Conservation (phyloP, 208 protist genomes). For the Leishmania arabica region DNA sequence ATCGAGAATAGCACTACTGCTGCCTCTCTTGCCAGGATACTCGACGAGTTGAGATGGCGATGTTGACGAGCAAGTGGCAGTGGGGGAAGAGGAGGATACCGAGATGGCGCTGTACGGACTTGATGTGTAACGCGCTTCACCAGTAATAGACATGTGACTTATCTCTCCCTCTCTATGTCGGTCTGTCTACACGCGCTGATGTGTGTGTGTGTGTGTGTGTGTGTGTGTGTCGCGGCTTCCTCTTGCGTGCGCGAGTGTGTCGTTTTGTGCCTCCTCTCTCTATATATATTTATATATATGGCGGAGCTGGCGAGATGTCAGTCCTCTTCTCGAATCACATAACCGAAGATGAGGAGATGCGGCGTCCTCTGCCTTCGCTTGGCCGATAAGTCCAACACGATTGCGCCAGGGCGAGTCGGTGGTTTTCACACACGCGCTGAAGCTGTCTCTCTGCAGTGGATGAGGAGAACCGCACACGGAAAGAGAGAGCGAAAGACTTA, state of each 20-base stretch:
- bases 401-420: not conserved
- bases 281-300: no score
- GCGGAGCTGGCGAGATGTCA: not conserved
- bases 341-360: not conserved
- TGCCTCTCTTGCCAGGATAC: not conserved
- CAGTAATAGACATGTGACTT: not conserved
- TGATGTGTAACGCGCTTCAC: constrained; percentile 1
- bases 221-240: not conserved
- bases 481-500: not conserved
- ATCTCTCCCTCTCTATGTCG: not conserved
- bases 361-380: not conserved
- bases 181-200: no score
- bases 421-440: not conserved
- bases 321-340: not conserved
- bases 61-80: not conserved
- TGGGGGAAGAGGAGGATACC: constrained; percentile 15
- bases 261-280: not conserved
- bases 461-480: not conserved
- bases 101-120: constrained; percentile 21
- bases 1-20: not conserved
- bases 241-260: not conserved
- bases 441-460: not conserved
- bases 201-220: no score
- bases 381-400: not conserved
- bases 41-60: not conserved